Evolutionary conservation across 371 early-diverging fungal species (phyloP), one percentile per base, ranked within the genome.

Genomic region (Mortierella sp.): DNA sequence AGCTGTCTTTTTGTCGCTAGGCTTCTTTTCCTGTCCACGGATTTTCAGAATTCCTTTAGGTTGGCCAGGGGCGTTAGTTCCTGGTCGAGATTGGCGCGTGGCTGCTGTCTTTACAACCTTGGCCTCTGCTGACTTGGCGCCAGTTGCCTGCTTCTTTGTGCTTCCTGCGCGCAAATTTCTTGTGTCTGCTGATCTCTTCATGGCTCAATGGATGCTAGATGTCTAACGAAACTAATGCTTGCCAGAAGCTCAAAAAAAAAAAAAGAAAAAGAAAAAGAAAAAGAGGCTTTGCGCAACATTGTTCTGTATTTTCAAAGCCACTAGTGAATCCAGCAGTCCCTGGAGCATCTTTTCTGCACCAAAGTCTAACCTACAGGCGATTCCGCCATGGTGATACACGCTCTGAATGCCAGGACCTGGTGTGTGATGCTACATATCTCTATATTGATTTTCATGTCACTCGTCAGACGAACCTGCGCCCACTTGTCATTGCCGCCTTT

Each of bases 41-140:
- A 37, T 9, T 9, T 37, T 37, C 37, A 37, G 9, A 9, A 37
- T 37, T 3, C 37, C 37, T 9, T 37, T 37, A 5, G 37, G 37
- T 37, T 37, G 37, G 9, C 5, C 9, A 37, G 37, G 9, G 9
- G 37, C 3, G 9, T 9, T 37, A 9, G 5, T 37, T 9, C 37
- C 9, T 37, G 37, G 3, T 9, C 37, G 37, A 9, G 37, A 37
- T 9, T 37, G 37, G 37, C 9, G 3, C 9, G 9, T 37, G 37
- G 37, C 37, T 37, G 37, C 5, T 37, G 37, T 9, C 9, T 74
- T 74, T 48, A 52, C 7, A 72, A 28, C 7, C 74, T 68, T 12
- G 64, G 57, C n/a, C 68, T 68, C 55, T 74, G 63, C 12, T 60
- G 47, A 52, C 68, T 68, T 9, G 74, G 68, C 1, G 74, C 52